phyloP scores from a whole-genome alignment of 768 basidiomycete genomes.

The Kwoniella sp. region DNA sequence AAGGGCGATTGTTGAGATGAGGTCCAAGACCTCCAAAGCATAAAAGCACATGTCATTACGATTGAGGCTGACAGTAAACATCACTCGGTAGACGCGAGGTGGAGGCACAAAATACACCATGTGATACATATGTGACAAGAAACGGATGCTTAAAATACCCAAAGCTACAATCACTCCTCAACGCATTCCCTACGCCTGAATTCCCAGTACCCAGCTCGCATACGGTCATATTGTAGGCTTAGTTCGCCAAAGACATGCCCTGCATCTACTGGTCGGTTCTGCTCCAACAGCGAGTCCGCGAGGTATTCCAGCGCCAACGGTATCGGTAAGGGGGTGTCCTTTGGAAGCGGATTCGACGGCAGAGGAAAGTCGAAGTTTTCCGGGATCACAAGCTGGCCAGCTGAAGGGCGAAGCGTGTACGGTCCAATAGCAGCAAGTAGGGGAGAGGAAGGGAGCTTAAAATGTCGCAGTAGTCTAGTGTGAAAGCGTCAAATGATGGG shows the following conservation, averaged over 20 bases:
- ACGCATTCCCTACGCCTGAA: conserved; percentile 34
- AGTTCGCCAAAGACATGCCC: conserved; percentile 34
- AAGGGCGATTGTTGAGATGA: neutral
- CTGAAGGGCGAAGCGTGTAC: conserved; percentile 60
- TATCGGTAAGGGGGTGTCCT: conserved; percentile 75
- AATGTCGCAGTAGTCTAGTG: conserved; percentile 62
- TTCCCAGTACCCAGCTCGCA: conserved; percentile 54
- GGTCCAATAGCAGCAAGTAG: conserved; percentile 67
- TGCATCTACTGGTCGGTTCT: conserved; percentile 26
- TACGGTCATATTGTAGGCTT: conserved; percentile 44
- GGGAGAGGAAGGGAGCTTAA: conserved; percentile 64
- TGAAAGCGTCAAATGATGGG: conserved; percentile 17
- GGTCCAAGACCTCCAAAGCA: too few relatives aligned
- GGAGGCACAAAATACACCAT: neutral
- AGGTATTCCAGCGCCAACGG: conserved; percentile 61
- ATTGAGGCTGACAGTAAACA: too few relatives aligned
- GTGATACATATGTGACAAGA: too few relatives aligned
- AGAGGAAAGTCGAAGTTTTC: conserved; percentile 18
- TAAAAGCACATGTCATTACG: too few relatives aligned
- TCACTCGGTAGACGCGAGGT: neutral
- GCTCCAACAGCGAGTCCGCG: conserved; percentile 20
- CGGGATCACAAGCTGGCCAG: conserved; percentile 44
- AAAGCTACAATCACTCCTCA: conserved; percentile 10
- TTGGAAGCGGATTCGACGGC: conserved; percentile 28
- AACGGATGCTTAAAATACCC: neutral